Conservation (phyloP, 768 basidiomycete species). For the Russula dissimulans region DNA sequence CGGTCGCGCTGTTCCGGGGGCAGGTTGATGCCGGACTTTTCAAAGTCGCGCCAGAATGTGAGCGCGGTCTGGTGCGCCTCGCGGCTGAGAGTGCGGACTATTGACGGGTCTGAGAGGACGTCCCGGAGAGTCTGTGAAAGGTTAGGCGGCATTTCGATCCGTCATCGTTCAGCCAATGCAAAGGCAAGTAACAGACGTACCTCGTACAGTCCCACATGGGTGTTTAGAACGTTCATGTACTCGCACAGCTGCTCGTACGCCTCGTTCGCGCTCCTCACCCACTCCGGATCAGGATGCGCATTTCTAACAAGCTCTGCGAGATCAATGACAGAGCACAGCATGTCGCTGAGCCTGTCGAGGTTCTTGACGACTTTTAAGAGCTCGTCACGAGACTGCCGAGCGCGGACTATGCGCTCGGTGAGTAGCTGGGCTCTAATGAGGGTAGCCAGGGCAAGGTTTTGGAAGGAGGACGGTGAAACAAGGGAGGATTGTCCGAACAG, state of each 20-base stretch:
- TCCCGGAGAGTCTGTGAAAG: slow-evolving; percentile 52
- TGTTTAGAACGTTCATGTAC: slow-evolving; percentile 97
- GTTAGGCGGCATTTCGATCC: not conserved
- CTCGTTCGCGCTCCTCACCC: slow-evolving; percentile 77
- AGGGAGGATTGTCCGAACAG: slow-evolving; percentile 78
- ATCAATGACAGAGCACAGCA: slow-evolving; percentile 94
- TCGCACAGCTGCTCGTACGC: slow-evolving; percentile 90
- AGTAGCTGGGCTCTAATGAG: slow-evolving; percentile 71
- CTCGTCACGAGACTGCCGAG: slow-evolving; percentile 63
- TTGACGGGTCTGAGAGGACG: slow-evolving; percentile 58
- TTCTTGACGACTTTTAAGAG: slow-evolving; percentile 88
- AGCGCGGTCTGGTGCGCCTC: slow-evolving; percentile 83
- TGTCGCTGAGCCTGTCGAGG: slow-evolving; percentile 90
- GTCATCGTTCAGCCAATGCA: not conserved
- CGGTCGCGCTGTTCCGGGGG: slow-evolving; percentile 64
- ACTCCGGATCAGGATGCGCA: slow-evolving; percentile 78
- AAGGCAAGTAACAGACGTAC: slow-evolving; percentile 38
- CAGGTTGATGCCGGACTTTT: slow-evolving; percentile 91
- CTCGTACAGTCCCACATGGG: slow-evolving; percentile 82
- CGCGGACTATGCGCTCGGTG: slow-evolving; percentile 73
- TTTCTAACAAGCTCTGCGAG: slow-evolving; percentile 90
- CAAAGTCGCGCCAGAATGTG: slow-evolving; percentile 95
- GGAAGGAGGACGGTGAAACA: slow-evolving; percentile 57
- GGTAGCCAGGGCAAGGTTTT: slow-evolving; percentile 68
- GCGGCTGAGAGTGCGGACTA: slow-evolving; percentile 54